These are phyloP conservation scores for Penicillium brasilianum DNA, from an alignment of 2,329 filamentous ascomycete species.

Conservation along the genomic window DNA sequence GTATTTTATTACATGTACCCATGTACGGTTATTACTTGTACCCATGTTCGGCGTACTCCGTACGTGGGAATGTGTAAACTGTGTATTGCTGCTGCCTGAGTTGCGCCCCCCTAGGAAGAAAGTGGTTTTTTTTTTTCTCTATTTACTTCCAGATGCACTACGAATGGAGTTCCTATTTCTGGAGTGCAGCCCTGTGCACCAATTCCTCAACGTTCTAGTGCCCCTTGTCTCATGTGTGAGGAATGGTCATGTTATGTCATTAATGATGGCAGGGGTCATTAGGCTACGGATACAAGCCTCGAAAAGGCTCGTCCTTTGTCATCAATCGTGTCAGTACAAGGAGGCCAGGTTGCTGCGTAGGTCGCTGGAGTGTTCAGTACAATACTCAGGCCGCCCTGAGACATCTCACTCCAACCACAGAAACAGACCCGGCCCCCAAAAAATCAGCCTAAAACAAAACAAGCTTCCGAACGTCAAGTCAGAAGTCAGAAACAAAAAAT, in stretches of 20 bases:
- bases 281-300: conserved; percentile 9
- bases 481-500: not conserved
- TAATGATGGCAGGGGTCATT: conserved; percentile 12
- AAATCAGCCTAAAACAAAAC: not conserved
- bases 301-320: not conserved
- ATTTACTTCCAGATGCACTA: not conserved
- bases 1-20: too few species aligned
- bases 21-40: too few species aligned
- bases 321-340: conserved; percentile 22
- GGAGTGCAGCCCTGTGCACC: conserved; percentile 1
- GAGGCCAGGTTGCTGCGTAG: not conserved
- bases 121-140: not conserved
- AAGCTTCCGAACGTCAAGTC: not conserved
- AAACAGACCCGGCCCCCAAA: not conserved
- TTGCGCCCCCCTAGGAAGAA: too few species aligned
- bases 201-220: too few species aligned
- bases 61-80: not conserved
- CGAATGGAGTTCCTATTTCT: conserved; percentile 7
- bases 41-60: too few species aligned
- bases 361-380: not conserved
- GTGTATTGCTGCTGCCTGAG: conserved; percentile 30
- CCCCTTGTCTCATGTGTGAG: not conserved
- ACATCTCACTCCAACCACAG: too few species aligned
- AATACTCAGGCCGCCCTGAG: too few species aligned
- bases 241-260: conserved; percentile 9